Evolutionary conservation across 1,284 basidiomycete species (phyloP), one percentile per base, ranked within the genome.

Genomic region (Hymenochaete sp.): DNA sequence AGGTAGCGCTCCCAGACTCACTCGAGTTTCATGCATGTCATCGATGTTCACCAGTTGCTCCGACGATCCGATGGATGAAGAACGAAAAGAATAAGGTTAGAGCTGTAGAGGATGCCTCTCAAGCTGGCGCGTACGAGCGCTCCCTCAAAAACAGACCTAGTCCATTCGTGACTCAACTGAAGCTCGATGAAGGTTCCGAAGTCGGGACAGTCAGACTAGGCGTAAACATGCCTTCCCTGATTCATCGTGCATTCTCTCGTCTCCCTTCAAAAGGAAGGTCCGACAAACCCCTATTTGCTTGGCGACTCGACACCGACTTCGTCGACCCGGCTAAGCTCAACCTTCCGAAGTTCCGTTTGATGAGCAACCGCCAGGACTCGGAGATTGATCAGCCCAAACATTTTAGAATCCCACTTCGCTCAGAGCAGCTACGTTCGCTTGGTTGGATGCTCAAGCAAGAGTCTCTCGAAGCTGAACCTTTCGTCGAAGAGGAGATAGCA

Each of bases 401-500:
- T 50, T 97, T 97, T 70, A 75, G 72, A 56, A 65, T 79, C 13
- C 63, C 72, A 11, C 73, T 97, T 18, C 79, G 93, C 37, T 75
- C 70, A 13, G 93, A 97, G 59, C 93, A 97, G 61, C 71, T 88
- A 10, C 84, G 93, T 32, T 97, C 93, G 3, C 65, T 97, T 35
- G 78, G 78, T 43, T 97, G 93, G 93, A 97, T 97, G 93, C 65
- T 95, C 18, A 61, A 68, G 33, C 89, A 91, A 58, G 93, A 97
- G 62, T 69, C 73, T 7, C 53, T 61, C 0, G 70, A 81, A 42
- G 78, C 77, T 4, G 64, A 74, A 10, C 77, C 84, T 0, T 97
- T 96, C 61, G 61, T 90, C 21, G 93, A 97, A 58, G 93, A 97
- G 60, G 93, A 97, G 61, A 90, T 97, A 33, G 85, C 90, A 0